A percentile compares a stretch with the other conserved stretches of the same genome.
Conservation (phyloP, 2,329 filamentous ascomycete species). For the Pseudogymnoascus sp. region DNA sequence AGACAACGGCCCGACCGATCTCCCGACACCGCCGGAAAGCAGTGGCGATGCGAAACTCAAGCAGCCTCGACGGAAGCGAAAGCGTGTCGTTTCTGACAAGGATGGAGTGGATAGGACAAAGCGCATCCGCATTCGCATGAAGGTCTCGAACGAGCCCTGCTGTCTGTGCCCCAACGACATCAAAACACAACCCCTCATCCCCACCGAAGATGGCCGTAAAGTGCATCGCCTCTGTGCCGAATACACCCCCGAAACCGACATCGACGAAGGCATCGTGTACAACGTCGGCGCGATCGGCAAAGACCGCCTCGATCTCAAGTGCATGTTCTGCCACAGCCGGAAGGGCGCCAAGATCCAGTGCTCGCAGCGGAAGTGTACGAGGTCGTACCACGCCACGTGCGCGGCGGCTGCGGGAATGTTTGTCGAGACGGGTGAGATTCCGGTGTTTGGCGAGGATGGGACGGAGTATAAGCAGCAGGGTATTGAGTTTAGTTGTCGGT, state of each 20-base stretch:
- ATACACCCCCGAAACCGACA: slow-evolving; percentile 87
- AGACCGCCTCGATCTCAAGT: slow-evolving; percentile 83
- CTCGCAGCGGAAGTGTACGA: slow-evolving; percentile 85
- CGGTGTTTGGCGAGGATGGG: slow-evolving; percentile 82
- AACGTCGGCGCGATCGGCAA: slow-evolving; percentile 79
- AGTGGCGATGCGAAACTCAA: slow-evolving; percentile 65
- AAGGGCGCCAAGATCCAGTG: slow-evolving; percentile 97
- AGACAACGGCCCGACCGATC: slow-evolving; percentile 55
- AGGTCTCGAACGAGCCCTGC: slow-evolving; percentile 69
- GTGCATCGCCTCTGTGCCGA: slow-evolving; percentile 84
- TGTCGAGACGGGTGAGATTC: slow-evolving; percentile 77
- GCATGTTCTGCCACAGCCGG: slow-evolving; percentile 88
- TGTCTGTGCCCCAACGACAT: slow-evolving; percentile 89
- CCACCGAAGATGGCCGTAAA: slow-evolving; percentile 78
- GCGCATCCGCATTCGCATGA: slow-evolving; percentile 69
- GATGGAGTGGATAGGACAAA: slow-evolving; percentile 45
- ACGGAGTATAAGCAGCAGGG: slow-evolving; percentile 87
- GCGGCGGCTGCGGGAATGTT: slow-evolving; percentile 87
- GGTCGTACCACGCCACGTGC: slow-evolving; percentile 92
- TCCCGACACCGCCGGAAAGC: slow-evolving; percentile 67
- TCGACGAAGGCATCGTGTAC: slow-evolving; percentile 64
- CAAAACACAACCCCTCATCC: slow-evolving; percentile 69
- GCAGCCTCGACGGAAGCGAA: slow-evolving; percentile 57
- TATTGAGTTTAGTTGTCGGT: slow-evolving; percentile 89
- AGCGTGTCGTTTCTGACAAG: slow-evolving; percentile 45